Percentiles rank a stretch among this genome's conserved stretches.
These are phyloP conservation scores for Glutinoglossum americanum DNA, from an alignment of 495 filamentous ascomycete species.

Conservation along the genomic window DNA sequence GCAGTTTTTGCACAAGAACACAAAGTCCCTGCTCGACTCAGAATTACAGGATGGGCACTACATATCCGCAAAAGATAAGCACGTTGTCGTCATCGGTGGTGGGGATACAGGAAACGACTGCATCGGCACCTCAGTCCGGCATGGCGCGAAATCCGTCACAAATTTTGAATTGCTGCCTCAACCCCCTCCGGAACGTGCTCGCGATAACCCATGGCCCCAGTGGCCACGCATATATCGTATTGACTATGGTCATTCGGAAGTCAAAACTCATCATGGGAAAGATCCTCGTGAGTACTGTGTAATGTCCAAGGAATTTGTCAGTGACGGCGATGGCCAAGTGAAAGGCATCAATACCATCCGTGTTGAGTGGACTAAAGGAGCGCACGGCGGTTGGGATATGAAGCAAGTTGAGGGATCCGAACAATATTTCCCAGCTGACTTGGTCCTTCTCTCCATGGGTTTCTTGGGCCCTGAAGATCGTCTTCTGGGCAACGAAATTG, in stretches of 20 bases:
- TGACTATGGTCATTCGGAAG: constrained; percentile 92
- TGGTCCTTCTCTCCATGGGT: constrained; percentile 94
- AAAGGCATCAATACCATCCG: constrained; percentile 95
- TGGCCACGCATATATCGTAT: constrained; percentile 98
- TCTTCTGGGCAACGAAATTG: constrained; percentile 65
- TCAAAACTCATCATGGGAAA: constrained; percentile 92
- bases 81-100: constrained; percentile 95
- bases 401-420: constrained; percentile 88
- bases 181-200: constrained; percentile 78
- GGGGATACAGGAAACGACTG: constrained; percentile 99
- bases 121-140: constrained; percentile 94
- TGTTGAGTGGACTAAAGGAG: constrained; percentile 88
- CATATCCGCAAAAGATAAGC: constrained; percentile 90
- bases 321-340: constrained; percentile 72
- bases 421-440: constrained; percentile 93
- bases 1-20: constrained; percentile 97
- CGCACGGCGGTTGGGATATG: constrained; percentile 95
- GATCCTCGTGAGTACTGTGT: constrained; percentile 97
- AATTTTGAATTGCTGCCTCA: constrained; percentile 97
- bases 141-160: constrained; percentile 86
- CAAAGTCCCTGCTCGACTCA: constrained; percentile 93
- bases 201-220: constrained; percentile 98
- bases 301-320: constrained; percentile 96
- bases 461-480: constrained; percentile 93
- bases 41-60: constrained; percentile 69